These are phyloP conservation scores for Aspergillus conjunctus DNA, from an alignment of 495 filamentous ascomycete genomes.

Conservation along the genomic window DNA sequence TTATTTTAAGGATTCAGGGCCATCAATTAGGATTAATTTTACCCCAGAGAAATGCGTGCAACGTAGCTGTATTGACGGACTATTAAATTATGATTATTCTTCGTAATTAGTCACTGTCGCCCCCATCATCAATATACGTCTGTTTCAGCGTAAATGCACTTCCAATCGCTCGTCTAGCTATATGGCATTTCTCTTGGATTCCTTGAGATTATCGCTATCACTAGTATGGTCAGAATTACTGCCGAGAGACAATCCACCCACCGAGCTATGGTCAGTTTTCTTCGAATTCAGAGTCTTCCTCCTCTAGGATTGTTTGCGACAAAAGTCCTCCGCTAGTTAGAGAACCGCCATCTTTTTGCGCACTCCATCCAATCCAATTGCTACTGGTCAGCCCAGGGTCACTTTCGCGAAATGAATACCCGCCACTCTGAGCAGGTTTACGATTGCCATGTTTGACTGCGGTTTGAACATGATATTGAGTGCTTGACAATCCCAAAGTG, in stretches of 20 bases:
- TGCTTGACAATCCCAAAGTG: slow-evolving; percentile 3
- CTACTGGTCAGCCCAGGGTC: slow-evolving; percentile 23
- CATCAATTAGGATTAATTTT: too few relatives aligned
- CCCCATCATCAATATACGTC: neutral
- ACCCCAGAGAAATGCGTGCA: neutral
- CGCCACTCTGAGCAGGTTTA: slow-evolving; percentile 1
- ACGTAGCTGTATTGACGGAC: neutral
- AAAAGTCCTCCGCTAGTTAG: slow-evolving; percentile 44
- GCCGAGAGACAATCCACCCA: neutral
- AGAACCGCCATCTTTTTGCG: slow-evolving; percentile 30
- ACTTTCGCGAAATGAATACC: slow-evolving; percentile 14
- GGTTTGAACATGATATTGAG: slow-evolving; percentile 2
- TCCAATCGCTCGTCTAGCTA: neutral
- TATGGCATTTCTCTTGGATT: neutral
- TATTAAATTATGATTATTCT: neutral
- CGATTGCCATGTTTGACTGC: slow-evolving; percentile 11
- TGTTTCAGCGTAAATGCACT: neutral
- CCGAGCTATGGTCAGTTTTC: neutral
- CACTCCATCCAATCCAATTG: slow-evolving; percentile 41
- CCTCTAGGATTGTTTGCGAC: slow-evolving; percentile 66
- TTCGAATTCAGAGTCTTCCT: slow-evolving; percentile 46
- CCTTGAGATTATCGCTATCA: neutral
- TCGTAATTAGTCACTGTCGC: neutral
- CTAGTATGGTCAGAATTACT: neutral
- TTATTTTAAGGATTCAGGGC: too few relatives aligned